Evolutionary conservation across 176 grass and related monocot genomes (phyloP).

Genomic region (Calamus simplicifolius): DNA sequence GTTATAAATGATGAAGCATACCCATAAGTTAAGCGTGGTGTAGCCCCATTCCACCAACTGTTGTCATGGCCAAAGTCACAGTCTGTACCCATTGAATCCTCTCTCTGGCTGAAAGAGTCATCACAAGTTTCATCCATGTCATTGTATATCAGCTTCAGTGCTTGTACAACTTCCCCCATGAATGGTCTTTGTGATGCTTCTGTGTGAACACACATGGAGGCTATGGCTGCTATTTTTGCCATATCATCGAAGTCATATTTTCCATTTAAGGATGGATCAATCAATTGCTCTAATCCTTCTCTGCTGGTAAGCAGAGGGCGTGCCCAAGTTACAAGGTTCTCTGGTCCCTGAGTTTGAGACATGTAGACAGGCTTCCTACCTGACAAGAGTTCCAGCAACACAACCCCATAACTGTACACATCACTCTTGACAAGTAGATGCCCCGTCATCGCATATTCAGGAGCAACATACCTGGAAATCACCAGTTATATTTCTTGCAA

Average conservation of each 20-base stretch:
- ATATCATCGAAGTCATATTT: constrained; percentile 2
- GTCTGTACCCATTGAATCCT: neutral
- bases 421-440: constrained; percentile 24
- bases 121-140: constrained; percentile 12
- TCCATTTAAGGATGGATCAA: constrained; percentile 7
- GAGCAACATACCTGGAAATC: constrained; percentile 15
- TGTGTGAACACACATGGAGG: constrained; percentile 13
- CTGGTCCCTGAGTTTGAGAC: neutral
- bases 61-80: constrained; percentile 2
- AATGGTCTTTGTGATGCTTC: constrained; percentile 12
- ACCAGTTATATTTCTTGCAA: neutral
- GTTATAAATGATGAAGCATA: constrained; percentile 58
- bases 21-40: constrained; percentile 29
- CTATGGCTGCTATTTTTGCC: constrained; percentile 16
- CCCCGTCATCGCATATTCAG: constrained; percentile 25
- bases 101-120: constrained; percentile 3
- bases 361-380: constrained; percentile 18
- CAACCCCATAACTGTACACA: constrained; percentile 25
- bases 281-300: constrained; percentile 5
- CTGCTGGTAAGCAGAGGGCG: constrained; percentile 10
- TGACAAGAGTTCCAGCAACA: constrained; percentile 21
- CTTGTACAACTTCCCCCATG: constrained; percentile 25
- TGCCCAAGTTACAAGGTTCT: constrained; percentile 22
- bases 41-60: constrained; percentile 58
- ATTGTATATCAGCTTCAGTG: constrained; percentile 13